A percentile compares a stretch with the other conserved stretches of the same genome.
phyloP scores from a whole-genome alignment of 768 basidiomycete genomes.

The Mycena metata region DNA sequence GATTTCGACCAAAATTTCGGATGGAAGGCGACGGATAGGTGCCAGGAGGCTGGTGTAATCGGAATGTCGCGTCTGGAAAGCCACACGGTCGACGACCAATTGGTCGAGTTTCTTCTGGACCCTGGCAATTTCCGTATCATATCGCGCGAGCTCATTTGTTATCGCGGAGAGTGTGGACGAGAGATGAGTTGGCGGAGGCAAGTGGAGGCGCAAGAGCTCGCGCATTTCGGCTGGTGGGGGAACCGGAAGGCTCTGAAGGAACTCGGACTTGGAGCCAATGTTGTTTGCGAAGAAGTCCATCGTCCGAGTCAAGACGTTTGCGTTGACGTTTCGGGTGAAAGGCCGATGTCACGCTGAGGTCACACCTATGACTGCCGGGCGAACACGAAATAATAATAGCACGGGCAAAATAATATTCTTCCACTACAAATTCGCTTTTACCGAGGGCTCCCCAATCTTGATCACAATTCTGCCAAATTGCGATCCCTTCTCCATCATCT shows the following conservation, averaged over 20 bases:
- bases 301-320: too few relatives aligned
- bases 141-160: neutral
- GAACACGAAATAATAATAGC: too few relatives aligned
- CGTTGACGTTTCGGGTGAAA: too few relatives aligned
- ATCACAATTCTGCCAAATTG: slow-evolving; percentile 88
- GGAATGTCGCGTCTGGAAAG: neutral
- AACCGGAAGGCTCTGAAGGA: too few relatives aligned
- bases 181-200: neutral
- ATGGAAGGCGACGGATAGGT: slow-evolving; percentile 5
- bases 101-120: neutral
- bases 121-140: neutral
- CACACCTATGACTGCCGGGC: too few relatives aligned
- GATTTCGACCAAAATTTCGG: slow-evolving; percentile 11
- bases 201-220: neutral
- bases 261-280: too few relatives aligned
- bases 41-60: neutral
- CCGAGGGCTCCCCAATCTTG: slow-evolving; percentile 49
- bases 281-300: too few relatives aligned
- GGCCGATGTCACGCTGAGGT: too few relatives aligned
- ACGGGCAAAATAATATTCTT: too few relatives aligned
- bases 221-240: neutral
- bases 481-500: slow-evolving; percentile 69
- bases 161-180: neutral
- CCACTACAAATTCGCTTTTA: slow-evolving; percentile 2
- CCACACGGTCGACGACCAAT: neutral